phyloP scores from a whole-genome alignment of 768 basidiomycete species.

The Naganishia kalamii region DNA sequence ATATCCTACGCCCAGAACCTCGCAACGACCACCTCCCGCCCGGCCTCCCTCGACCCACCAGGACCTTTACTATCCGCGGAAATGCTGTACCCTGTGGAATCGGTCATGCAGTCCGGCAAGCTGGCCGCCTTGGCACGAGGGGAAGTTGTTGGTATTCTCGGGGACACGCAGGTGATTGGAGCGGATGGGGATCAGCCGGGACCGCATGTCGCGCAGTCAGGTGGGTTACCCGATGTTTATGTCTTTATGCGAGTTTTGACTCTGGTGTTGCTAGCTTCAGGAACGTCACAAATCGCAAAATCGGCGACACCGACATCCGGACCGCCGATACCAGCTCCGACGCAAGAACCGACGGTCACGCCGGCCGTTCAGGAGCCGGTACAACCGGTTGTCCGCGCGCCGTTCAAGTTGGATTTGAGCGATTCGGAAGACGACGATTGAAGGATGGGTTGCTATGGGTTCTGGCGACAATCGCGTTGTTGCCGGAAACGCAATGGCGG shows the following conservation, averaged over 20 bases:
- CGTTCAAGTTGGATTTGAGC: constrained; percentile 21
- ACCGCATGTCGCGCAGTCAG: too few relatives aligned
- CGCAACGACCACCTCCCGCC: constrained; percentile 16
- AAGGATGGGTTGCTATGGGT: neutral
- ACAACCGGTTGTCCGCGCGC: neutral
- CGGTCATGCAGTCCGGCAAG: constrained; percentile 15
- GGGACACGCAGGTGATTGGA: constrained; percentile 13
- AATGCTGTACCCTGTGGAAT: constrained; percentile 13
- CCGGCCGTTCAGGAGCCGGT: neutral
- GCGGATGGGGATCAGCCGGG: neutral
- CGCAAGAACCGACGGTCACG: neutral
- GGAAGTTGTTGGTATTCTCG: constrained; percentile 12
- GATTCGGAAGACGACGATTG: constrained; percentile 20
- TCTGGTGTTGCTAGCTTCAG: neutral
- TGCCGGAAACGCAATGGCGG: too few relatives aligned
- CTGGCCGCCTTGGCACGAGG: constrained; percentile 12
- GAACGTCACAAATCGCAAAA: neutral
- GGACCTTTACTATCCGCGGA: neutral
- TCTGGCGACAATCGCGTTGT: too few relatives aligned
- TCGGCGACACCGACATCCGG: neutral
- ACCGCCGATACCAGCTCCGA: too few relatives aligned
- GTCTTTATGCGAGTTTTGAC: too few relatives aligned
- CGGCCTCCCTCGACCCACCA: neutral
- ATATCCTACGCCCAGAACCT: constrained; percentile 11
- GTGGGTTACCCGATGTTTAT: neutral